Evolutionary conservation across 306 rosid genomes (phyloP).

Genomic region (Glycine soja): DNA sequence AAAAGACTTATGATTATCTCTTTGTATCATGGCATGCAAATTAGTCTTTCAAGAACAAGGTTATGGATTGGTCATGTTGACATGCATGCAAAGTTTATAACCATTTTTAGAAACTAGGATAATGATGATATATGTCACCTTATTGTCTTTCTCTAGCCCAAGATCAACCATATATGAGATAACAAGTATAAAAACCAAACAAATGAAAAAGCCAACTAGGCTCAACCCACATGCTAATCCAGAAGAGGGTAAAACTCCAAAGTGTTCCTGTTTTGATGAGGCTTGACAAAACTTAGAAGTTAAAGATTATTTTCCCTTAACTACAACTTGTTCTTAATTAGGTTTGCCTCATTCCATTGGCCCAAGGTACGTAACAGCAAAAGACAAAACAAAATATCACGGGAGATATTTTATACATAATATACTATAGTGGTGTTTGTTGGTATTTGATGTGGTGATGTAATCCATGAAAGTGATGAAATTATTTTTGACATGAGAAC

Average conservation of each 20-base stretch:
- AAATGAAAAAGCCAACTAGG: conserved; percentile 38
- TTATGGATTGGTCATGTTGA: conserved; percentile 21
- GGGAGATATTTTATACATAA: conserved; percentile 31
- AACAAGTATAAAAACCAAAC: conserved; percentile 40
- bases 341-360: conserved; percentile 33
- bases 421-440: conserved; percentile 29
- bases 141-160: conserved; percentile 24
- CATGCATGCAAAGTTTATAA: conserved; percentile 35
- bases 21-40: conserved; percentile 1
- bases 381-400: conserved; percentile 53
- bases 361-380: conserved; percentile 44
- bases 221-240: conserved; percentile 47
- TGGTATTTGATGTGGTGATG: conserved; percentile 38
- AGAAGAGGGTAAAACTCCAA: conserved; percentile 49
- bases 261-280: conserved; percentile 39
- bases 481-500: conserved; percentile 46
- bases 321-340: conserved; percentile 43
- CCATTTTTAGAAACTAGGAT: conserved; percentile 20
- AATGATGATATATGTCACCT: conserved; percentile 41
- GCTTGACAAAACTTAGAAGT: conserved; percentile 37
- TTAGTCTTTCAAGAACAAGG: conserved; percentile 10
- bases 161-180: conserved; percentile 26
- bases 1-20: not conserved
- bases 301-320: conserved; percentile 48
- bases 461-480: not conserved